Evolutionary conservation across 2,329 filamentous ascomycete species (phyloP), one percentile per base, ranked within the genome.

Genomic region (Teratosphaeria gauchensis): DNA sequence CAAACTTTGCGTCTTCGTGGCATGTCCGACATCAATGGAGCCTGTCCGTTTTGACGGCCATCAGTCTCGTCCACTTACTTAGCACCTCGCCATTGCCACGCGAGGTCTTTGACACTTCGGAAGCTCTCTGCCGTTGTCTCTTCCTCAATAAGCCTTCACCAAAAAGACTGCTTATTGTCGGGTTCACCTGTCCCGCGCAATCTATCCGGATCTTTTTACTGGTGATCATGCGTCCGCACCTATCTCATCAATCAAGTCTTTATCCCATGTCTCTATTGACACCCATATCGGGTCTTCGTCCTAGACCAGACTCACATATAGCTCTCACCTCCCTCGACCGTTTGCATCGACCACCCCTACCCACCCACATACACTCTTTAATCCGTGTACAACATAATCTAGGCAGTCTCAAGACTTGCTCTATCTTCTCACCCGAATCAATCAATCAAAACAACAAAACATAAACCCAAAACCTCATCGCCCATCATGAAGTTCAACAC

Each of bases 401-500:
- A 30, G 21, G 24, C 51, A 33, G 42, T 33, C 51, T 30, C 31
- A 52, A 31, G 54, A 52, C 51, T 52, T 54, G 28, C 51, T 52
- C 21, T 30, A 19, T 31, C 38, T 56, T 33, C 35, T 51, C 6
- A 51, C 31, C 11, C 46, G 19, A 30, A 46, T 21, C 4, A 28
- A 51, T 19, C 19, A 53, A n/a, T 12, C 48, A 33, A 31, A 35
- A 48, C 51, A 53, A 30, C 51, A 58, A 62, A 51, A 32, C 32
- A 28, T 24, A 21, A 19, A 56, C 4, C 35, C 58, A 21, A 57
- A 21, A 56, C 60, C 57, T 63, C 51, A 53, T 54, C 58, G 61
- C 59, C 54, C 56, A 60, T 56, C 59, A 69, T 68, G 67, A 67
- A 68, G 61, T 54, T 64, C 60, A 59, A 58, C 28, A 51, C 63